Base-by-base conservation (phyloP, 345 rosid genomes). In the Moricandia arvensis region DNA sequence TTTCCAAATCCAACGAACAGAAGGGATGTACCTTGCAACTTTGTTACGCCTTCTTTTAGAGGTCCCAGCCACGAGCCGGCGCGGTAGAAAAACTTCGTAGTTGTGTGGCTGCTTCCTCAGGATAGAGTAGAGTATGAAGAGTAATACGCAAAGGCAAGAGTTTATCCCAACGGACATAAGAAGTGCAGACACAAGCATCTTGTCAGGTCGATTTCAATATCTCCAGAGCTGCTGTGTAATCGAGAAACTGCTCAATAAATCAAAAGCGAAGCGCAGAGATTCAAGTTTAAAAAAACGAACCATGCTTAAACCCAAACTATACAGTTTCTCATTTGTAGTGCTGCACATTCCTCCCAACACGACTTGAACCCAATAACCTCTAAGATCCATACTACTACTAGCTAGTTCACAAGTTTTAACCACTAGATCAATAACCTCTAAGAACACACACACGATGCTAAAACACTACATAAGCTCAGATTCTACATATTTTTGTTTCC, bases 111-210 rank as follows among this genome's bases (percentile, higher is more conserved):
- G 98, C 82, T 85, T 94, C 82, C 93, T 83, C 81, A 94, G 80
- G 51, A 94, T 68, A 8, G 98, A 94, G 79, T 91, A 90, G 58
- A 90, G 68, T 21, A 71, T 85, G 75, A 91, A 83, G 84, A 94
- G 84, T 33, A 89, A 21, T 53, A 90, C 75, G 71, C 98, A 91
- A 4, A 94, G 91, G 61, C 81, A 87, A 37, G 91, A 85, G 77
- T 94, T 94, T 80, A 94, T 94, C 66, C 87, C 97, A 79, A 94
- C 53, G 8, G 98, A 94, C 37, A 97, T 94, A 61, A 94, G 53
- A 59, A 94, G 88, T 6, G 98, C 98, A n/a, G 98, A 94, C 41
- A 94, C 86, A 9, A 90, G 88, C 97, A 94, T 94, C 80, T 82
- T 74, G 73, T 30, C 62, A 38, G 16, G 33, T 7, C 30, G 79